phyloP scores from a whole-genome alignment of 164 flowering plant genomes.

The Houttuynia cordata region DNA sequence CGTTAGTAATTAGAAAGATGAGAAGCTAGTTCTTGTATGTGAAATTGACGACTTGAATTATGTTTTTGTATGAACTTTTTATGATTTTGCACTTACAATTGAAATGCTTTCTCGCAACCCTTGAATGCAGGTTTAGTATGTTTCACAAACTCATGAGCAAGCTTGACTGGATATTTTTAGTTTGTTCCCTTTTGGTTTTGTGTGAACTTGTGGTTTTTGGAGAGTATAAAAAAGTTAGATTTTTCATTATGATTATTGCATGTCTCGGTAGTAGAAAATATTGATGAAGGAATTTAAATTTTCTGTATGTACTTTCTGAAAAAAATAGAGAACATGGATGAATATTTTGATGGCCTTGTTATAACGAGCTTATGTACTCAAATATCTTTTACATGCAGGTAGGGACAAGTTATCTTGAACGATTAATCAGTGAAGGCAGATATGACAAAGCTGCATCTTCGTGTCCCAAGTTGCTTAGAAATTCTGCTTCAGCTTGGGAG shows the following conservation, averaged over 20 bases:
- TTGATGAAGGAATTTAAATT: neutral
- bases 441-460: constrained; percentile 94
- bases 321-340: neutral
- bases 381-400: constrained; percentile 41
- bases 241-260: neutral
- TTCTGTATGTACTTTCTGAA: too few relatives aligned
- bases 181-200: neutral
- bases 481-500: constrained; percentile 98
- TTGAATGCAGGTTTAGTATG: neutral
- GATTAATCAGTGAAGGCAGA: constrained; percentile 89
- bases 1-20: too few relatives aligned
- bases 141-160: neutral
- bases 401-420: constrained; percentile 92
- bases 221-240: too few relatives aligned
- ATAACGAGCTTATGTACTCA: neutral
- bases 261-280: neutral
- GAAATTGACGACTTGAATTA: too few relatives aligned
- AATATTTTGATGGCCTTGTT: neutral
- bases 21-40: too few relatives aligned
- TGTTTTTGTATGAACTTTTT: too few relatives aligned
- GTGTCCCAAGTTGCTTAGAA: constrained; percentile 91
- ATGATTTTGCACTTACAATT: too few relatives aligned
- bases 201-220: neutral
- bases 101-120: neutral
- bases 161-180: neutral